A percentile compares a stretch with the other conserved stretches of the same genome.
These are phyloP conservation scores for Agaricus subrufescens DNA, from an alignment of 768 basidiomycete species.

Conservation along the genomic window DNA sequence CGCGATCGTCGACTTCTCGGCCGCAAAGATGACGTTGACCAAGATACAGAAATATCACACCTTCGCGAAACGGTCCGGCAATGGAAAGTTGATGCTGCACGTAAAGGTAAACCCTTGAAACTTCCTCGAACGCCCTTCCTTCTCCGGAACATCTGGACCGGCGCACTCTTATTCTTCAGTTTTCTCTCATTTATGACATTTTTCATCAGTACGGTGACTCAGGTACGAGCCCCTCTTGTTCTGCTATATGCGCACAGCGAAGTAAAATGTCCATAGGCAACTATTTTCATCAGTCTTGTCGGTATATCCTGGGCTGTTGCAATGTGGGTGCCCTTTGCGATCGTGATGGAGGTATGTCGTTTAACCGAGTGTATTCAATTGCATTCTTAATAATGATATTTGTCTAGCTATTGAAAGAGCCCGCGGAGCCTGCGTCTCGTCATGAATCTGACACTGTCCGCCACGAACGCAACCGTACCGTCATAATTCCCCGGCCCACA, in stretches of 20 bases:
- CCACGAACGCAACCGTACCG: slow-evolving; percentile 47
- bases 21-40: slow-evolving; percentile 65
- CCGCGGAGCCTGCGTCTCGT: slow-evolving; percentile 32
- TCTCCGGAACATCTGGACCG: slow-evolving; percentile 91
- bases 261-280: slow-evolving; percentile 46
- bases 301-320: slow-evolving; percentile 97
- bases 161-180: slow-evolving; percentile 77
- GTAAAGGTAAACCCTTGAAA: slow-evolving; percentile 66
- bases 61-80: slow-evolving; percentile 66
- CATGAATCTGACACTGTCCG: slow-evolving; percentile 25
- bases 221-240: slow-evolving; percentile 34
- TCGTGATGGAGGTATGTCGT: slow-evolving; percentile 85
- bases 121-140: slow-evolving; percentile 90
- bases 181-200: slow-evolving; percentile 80
- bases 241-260: not conserved
- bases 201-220: slow-evolving; percentile 75
- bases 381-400: not conserved
- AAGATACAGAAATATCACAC: slow-evolving; percentile 68
- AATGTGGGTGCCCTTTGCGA: slow-evolving; percentile 97
- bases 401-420: slow-evolving; percentile 68
- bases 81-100: slow-evolving; percentile 84
- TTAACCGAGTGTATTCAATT: not conserved
- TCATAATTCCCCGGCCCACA: slow-evolving; percentile 41
- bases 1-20: slow-evolving; percentile 79
- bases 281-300: slow-evolving; percentile 74